These are phyloP conservation scores for Juncus effusus DNA, from an alignment of 176 grass and related monocot genomes.

Conservation along the genomic window DNA sequence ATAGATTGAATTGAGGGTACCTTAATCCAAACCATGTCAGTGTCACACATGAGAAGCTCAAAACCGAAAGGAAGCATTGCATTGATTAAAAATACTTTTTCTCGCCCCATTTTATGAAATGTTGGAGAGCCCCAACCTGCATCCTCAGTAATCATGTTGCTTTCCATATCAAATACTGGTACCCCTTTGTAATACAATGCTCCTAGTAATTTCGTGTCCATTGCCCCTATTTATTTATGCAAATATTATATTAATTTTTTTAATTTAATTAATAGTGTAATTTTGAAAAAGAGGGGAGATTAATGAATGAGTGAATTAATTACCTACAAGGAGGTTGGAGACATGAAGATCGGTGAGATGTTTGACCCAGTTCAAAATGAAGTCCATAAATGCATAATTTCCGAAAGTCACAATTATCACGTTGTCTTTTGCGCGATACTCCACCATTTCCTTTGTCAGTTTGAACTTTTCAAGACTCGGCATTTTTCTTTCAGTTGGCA, in stretches of 20 bases:
- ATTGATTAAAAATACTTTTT: conserved; percentile 96
- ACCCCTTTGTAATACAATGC: conserved; percentile 77
- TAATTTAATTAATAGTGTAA: no score
- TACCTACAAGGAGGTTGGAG: conserved; percentile 76
- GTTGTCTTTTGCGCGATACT: conserved; percentile 50
- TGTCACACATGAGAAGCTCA: conserved; percentile 97
- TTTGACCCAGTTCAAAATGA: conserved; percentile 80
- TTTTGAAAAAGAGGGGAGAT: no score
- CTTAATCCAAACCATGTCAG: conserved; percentile 99
- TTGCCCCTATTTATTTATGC: conserved; percentile 40
- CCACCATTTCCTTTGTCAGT: conserved; percentile 64
- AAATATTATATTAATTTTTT: no score
- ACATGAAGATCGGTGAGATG: conserved; percentile 75
- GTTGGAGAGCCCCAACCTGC: conserved; percentile 90
- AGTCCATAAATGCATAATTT: conserved; percentile 85
- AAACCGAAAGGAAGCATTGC: conserved; percentile 73
- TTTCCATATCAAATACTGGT: conserved; percentile 88
- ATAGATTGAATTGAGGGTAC: conserved; percentile 16
- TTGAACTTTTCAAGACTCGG: conserved; percentile 50
- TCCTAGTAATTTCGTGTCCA: conserved; percentile 80
- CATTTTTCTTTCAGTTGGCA: conserved; percentile 43
- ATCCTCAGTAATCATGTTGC: conserved; percentile 82
- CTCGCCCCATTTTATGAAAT: conserved; percentile 98
- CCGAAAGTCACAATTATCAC: conserved; percentile 85
- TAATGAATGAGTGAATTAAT: background rate